A percentile compares a stretch with the other conserved stretches of the same genome.
Conservation (phyloP, 345 rosid genomes). For the Noccaea caerulescens region DNA sequence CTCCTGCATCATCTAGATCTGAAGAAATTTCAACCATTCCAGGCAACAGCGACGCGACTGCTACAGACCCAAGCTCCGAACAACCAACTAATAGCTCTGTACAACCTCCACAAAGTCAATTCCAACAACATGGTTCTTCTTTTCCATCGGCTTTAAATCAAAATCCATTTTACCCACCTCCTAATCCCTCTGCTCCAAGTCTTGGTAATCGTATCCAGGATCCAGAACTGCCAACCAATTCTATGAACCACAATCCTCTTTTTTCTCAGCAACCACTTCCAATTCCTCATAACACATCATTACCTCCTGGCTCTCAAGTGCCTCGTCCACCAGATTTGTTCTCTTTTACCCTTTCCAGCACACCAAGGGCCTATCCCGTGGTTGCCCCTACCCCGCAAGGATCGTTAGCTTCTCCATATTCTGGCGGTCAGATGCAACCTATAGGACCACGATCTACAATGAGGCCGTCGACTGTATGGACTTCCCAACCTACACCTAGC, state of each 20-base stretch:
- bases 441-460: slow-evolving; percentile 44
- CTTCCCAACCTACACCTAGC: slow-evolving; percentile 48
- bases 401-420: slow-evolving; percentile 42
- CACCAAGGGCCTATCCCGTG: slow-evolving; percentile 49
- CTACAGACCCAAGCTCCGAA: slow-evolving; percentile 45
- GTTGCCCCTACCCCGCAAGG: slow-evolving; percentile 45
- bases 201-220: slow-evolving; percentile 43
- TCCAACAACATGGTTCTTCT: slow-evolving; percentile 57
- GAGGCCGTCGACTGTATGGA: slow-evolving; percentile 46
- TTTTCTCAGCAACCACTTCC: slow-evolving; percentile 59
- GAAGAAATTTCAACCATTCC: slow-evolving; percentile 48
- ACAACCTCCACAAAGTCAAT: slow-evolving; percentile 56
- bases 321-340: slow-evolving; percentile 49
- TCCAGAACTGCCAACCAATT: slow-evolving; percentile 44
- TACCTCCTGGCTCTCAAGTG: slow-evolving; percentile 48
- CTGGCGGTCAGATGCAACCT: slow-evolving; percentile 53
- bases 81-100: slow-evolving; percentile 42
- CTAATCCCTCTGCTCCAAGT: slow-evolving; percentile 49
- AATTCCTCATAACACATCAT: slow-evolving; percentile 47
- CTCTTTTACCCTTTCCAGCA: slow-evolving; percentile 43
- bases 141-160: slow-evolving; percentile 47
- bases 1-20: slow-evolving; percentile 43
- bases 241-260: slow-evolving; percentile 44
- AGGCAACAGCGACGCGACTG: slow-evolving; percentile 43
- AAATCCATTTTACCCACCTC: slow-evolving; percentile 38